Evolutionary conservation across 2,329 filamentous ascomycete species (phyloP), one percentile per base, ranked within the genome.

Genomic region (Hypoxylon rubiginosum): DNA sequence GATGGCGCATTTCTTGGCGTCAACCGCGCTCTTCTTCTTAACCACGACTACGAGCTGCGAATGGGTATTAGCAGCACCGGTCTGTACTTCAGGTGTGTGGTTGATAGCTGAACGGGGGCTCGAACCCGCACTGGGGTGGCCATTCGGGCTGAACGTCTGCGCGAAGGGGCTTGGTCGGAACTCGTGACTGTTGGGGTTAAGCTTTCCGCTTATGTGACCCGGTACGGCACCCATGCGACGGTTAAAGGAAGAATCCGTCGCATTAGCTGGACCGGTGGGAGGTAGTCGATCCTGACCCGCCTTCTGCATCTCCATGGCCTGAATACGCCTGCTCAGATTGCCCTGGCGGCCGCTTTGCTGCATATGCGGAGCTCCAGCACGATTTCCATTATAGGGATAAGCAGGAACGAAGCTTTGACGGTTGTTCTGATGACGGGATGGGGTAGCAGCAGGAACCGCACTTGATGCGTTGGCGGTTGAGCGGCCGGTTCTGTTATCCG

Each of bases 101-200:
- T 86, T 91, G 71, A 85, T 85, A 69, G 82, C 82, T 1, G 90
- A 88, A 34, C 86, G 86, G 30, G 93, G 92, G 75, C 92, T 97
- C 2, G 92, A 93, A 36, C 88, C 85, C 50, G 87, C 84, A 75
- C 91, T 92, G n/a, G 84, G 82, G 50, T 84, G 83, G 24, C 85
- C 83, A 52, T 81, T 92, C 4, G 92, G 95, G 71, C 90, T 95
- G 80, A 99, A 98, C 1, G 91, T 85, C 48, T 88, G 86, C 0
- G 94, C 94, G 67, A 91, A 91, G 4, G 92, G 90, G 73, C 91
- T 97, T 17, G 95, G 96, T 69, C 91, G 90, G 80, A 97, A 98
- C 74, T 97, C 94, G 75, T 87, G 84, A 71, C 84, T 90, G 72
- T 88, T 89, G 6, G 88, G 88, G 68, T 91, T 91, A 71, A 91